Conservation (phyloP, 2,329 filamentous ascomycete species). For the Talaromyces funiculosus region DNA sequence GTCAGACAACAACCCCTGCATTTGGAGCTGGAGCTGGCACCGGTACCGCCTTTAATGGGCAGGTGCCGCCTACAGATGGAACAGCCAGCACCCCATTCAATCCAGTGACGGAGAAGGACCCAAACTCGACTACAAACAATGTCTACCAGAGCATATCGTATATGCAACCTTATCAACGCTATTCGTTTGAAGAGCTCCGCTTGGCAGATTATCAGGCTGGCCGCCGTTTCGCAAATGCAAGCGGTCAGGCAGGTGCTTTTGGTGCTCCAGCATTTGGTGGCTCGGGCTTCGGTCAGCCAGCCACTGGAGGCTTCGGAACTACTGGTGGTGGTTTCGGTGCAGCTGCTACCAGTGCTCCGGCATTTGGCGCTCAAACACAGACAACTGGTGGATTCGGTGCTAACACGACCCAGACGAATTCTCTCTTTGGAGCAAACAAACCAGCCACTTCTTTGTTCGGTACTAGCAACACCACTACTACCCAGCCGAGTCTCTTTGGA, state of each 20-base stretch:
- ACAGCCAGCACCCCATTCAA: slow-evolving; percentile 44
- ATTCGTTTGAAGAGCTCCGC: slow-evolving; percentile 76
- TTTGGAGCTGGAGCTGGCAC: slow-evolving; percentile 36
- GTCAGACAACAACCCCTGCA: slow-evolving; percentile 22
- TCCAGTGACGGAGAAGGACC: slow-evolving; percentile 43
- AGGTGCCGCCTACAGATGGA: slow-evolving; percentile 39
- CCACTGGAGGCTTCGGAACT: slow-evolving; percentile 41
- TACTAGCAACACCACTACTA: slow-evolving; percentile 26
- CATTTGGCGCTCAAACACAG: slow-evolving; percentile 39
- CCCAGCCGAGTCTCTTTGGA: slow-evolving; percentile 38
- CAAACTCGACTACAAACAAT: slow-evolving; percentile 32
- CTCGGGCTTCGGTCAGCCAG: slow-evolving; percentile 41
- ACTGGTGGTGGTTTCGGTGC: slow-evolving; percentile 18
- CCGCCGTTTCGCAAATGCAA: slow-evolving; percentile 73
- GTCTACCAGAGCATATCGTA: slow-evolving; percentile 46
- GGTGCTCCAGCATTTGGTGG: slow-evolving; percentile 59
- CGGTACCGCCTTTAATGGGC: slow-evolving; percentile 39
- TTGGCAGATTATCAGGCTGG: slow-evolving; percentile 85
- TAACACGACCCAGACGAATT: slow-evolving; percentile 23
- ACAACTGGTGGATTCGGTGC: slow-evolving; percentile 36
- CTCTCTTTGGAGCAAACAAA: slow-evolving; percentile 42
- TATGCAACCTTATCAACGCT: slow-evolving; percentile 61
- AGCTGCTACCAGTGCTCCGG: slow-evolving; percentile 31
- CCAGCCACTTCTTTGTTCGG: slow-evolving; percentile 37
- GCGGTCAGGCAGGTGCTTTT: slow-evolving; percentile 76